Base-by-base conservation (phyloP, 2,329 filamentous ascomycete genomes). In the Sporothrix pallida region DNA sequence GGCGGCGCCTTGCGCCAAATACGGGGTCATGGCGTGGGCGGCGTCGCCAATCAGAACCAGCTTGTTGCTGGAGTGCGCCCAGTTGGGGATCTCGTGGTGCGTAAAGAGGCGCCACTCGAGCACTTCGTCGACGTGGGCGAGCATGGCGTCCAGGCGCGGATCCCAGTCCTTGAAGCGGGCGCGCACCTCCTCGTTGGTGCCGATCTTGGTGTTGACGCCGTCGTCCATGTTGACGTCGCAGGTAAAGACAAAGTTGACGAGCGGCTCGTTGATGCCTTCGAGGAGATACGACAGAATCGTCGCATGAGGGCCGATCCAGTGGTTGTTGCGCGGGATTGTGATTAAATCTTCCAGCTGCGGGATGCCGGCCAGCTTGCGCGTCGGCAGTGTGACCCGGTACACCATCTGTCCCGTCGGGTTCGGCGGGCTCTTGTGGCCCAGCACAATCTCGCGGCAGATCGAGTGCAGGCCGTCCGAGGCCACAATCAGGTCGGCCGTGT, bases 271-370 rank as follows among this genome's bases (percentile, higher is more conserved):
- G n/a, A 74, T 37, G 42, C 74, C 74, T 44, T 72, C 15, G 2
- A 75, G 48, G 37, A 75, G 70, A 46, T 74, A 74, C 56, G 70
- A 71, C 20, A 74, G 42, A 8, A 74, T 69, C n/a, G 72, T 74
- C 13, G 70, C 84, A 74, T 83, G 83, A 0, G 86, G 86, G 0
- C 86, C 86, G 71, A 87, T 81, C 85, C 85, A 87, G 76, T 86
- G 86, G 75, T 86, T 86, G 12, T 87, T 85, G 72, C 86, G 83
- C 8, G 85, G 85, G 50, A 85, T 80, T 23, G 83, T 80, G 1
- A 87, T 81, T 15, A 87, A 83, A 0, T 78, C 76, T 15, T 80
- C 81, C 44, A 87, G 78, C 13, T 86, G 84, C 50, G 82, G 80
- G 62, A 83, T 74, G 83, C 86, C 83, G 31, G 83, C 81, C 17